Evolutionary conservation across 2,329 filamentous ascomycete genomes (phyloP).

Genomic region (Diaporthe citrichinensis): DNA sequence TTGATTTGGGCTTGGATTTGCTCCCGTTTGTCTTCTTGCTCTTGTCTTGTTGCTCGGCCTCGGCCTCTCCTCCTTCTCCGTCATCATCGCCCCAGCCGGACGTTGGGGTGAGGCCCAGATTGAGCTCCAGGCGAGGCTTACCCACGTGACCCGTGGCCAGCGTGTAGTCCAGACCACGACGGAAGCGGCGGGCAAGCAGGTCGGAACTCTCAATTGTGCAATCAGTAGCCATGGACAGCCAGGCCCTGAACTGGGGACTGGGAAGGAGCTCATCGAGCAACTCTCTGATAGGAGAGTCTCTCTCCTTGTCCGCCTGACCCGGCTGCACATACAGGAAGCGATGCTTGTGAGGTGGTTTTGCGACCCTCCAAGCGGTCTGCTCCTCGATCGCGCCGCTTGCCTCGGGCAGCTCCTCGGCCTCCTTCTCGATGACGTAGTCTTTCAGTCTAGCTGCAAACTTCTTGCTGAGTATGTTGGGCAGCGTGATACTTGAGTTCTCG

Average conservation of each 20-base stretch:
- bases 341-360: conserved; percentile 94
- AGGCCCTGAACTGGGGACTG: conserved; percentile 88
- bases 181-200: conserved; percentile 87
- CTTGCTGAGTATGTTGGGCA: conserved; percentile 82
- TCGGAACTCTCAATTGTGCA: conserved; percentile 81
- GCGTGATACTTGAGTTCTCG: conserved; percentile 85
- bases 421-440: conserved; percentile 77
- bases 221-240: conserved; percentile 87
- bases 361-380: conserved; percentile 77
- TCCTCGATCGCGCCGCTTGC: conserved; percentile 70
- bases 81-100: conserved; percentile 85
- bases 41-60: conserved; percentile 54
- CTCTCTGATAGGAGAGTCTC: conserved; percentile 76
- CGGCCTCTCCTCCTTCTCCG: conserved; percentile 63
- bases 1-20: conserved; percentile 51
- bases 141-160: conserved; percentile 88
- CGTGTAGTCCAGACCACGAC: conserved; percentile 90
- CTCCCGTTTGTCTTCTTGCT: conserved; percentile 48
- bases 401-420: conserved; percentile 63
- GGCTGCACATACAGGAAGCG: conserved; percentile 86
- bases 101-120: conserved; percentile 87
- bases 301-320: conserved; percentile 56
- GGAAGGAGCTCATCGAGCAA: conserved; percentile 87
- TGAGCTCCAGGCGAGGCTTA: conserved; percentile 86
- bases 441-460: conserved; percentile 83